phyloP scores from a whole-genome alignment of 139 green algal genomes.

The Coelastrella sp. region DNA sequence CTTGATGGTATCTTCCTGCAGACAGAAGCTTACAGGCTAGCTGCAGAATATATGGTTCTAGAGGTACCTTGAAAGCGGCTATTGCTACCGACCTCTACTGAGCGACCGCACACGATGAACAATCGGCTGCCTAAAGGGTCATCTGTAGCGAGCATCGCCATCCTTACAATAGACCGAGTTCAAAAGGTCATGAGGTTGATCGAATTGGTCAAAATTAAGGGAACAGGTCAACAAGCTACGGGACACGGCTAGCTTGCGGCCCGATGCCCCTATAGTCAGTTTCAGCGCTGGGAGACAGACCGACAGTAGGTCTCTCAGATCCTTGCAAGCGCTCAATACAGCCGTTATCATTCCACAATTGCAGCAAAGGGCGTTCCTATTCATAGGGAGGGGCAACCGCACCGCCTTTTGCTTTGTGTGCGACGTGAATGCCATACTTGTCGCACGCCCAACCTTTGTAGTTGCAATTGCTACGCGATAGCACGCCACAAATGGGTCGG shows the following conservation, averaged over 20 bases:
- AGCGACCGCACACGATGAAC: conserved; percentile 84
- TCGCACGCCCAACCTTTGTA: no score
- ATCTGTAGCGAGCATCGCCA: conserved; percentile 28
- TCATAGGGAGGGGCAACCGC: no score
- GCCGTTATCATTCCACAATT: background rate
- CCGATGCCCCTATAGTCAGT: background rate
- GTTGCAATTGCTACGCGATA: no score
- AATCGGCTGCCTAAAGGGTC: conserved; percentile 52
- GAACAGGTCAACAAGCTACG: background rate
- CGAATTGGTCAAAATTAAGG: background rate
- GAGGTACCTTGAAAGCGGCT: background rate
- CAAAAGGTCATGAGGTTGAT: background rate
- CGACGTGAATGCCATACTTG: no score
- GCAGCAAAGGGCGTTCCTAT: no score
- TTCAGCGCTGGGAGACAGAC: background rate
- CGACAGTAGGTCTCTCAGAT: background rate
- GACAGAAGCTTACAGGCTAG: background rate
- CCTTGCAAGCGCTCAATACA: background rate
- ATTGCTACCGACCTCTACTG: conserved; percentile 64
- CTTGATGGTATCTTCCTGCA: conserved; percentile 72
- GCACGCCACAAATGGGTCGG: no score
- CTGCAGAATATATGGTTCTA: background rate
- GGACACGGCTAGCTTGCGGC: background rate
- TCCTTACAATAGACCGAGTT: background rate
- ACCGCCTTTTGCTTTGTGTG: no score